phyloP scores from a whole-genome alignment of 371 early-diverging fungal genomes.

The Phascolomyces articulosus region DNA sequence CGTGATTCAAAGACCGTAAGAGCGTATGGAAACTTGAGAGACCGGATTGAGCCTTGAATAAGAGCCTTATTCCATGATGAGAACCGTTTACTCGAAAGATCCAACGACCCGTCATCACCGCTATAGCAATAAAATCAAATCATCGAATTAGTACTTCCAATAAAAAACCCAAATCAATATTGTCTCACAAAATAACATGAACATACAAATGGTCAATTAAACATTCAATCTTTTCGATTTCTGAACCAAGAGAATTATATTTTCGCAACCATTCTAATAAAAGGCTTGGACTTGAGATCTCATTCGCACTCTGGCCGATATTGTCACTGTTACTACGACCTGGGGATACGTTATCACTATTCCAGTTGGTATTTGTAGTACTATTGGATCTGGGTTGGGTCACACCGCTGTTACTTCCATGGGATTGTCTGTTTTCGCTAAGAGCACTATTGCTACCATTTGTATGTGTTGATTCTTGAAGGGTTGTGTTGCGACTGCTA shows the following conservation, averaged over 20 bases:
- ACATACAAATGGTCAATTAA: neutral
- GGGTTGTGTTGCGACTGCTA: too few species aligned
- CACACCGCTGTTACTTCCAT: too few species aligned
- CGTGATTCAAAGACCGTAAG: neutral
- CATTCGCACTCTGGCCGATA: neutral
- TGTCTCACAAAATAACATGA: neutral
- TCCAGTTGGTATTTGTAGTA: too few species aligned
- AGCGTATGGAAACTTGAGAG: constrained; percentile 1
- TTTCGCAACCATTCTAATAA: neutral
- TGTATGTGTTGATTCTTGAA: too few species aligned
- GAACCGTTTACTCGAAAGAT: neutral
- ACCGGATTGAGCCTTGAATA: neutral
- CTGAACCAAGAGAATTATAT: neutral
- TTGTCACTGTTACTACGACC: neutral
- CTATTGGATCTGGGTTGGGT: too few species aligned
- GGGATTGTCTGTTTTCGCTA: too few species aligned
- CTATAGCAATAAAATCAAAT: neutral
- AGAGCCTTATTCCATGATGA: constrained; percentile 3
- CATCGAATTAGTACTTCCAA: neutral
- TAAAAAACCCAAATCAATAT: neutral
- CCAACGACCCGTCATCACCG: neutral
- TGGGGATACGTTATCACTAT: too few species aligned
- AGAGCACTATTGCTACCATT: too few species aligned
- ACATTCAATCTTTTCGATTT: neutral
- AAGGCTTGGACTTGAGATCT: neutral